Percentiles rank a stretch among this genome's conserved stretches.
Conservation (phyloP, 768 basidiomycete genomes). For the Brasilioporus rufonigricans region DNA sequence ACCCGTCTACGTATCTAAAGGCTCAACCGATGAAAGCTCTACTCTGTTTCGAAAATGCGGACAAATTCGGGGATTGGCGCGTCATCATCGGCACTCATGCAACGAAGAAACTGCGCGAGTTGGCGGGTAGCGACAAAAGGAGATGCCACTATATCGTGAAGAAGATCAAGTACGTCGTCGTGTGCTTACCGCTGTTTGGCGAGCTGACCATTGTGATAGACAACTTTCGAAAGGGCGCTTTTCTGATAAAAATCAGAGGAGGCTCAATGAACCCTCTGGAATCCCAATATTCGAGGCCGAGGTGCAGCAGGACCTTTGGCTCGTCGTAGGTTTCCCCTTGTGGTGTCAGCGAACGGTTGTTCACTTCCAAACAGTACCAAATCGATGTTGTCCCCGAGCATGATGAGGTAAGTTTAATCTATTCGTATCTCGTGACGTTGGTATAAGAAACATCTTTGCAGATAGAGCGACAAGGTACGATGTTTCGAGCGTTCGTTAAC, state of each 20-base stretch:
- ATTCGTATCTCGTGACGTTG: neutral
- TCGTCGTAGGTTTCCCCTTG: slow-evolving; percentile 41
- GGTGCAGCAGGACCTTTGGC: slow-evolving; percentile 50
- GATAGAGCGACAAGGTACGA: slow-evolving; percentile 40
- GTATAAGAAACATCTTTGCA: slow-evolving; percentile 19
- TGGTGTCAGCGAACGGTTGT: neutral
- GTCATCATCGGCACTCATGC: slow-evolving; percentile 55
- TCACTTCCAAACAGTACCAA: slow-evolving; percentile 40
- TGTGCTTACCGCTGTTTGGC: neutral
- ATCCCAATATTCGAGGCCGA: slow-evolving; percentile 70
- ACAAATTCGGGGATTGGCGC: slow-evolving; percentile 64
- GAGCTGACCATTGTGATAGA: slow-evolving; percentile 32
- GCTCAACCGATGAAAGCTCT: slow-evolving; percentile 61
- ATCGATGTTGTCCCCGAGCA: slow-evolving; percentile 45
- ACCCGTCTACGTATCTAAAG: slow-evolving; percentile 38
- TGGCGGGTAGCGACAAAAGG: slow-evolving; percentile 43
- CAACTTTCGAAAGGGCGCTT: slow-evolving; percentile 71
- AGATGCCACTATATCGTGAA: slow-evolving; percentile 56
- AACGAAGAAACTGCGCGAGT: slow-evolving; percentile 46
- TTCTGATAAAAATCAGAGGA: slow-evolving; percentile 66
- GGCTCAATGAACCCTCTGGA: slow-evolving; percentile 44
- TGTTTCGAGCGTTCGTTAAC: neutral
- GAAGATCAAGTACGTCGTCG: slow-evolving; percentile 60
- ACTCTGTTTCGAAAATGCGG: slow-evolving; percentile 54
- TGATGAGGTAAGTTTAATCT: slow-evolving; percentile 25